Evolutionary conservation across 164 flowering plant species (phyloP).

Genomic region (Sedum album): DNA sequence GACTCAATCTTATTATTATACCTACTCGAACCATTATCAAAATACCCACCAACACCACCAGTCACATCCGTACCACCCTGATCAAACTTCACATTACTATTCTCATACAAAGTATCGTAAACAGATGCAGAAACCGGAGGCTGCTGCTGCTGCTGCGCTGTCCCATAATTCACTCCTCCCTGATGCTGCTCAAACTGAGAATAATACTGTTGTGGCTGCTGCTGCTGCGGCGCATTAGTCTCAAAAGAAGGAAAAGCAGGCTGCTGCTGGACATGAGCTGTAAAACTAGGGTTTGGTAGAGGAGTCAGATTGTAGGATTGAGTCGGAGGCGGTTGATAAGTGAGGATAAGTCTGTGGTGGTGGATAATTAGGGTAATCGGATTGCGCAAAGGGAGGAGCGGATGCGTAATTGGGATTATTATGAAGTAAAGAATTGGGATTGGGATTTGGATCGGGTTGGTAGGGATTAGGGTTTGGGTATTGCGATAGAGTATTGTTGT

Average conservation of each 20-base stretch:
- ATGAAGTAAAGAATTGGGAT: neutral
- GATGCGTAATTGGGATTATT: constrained; percentile 58
- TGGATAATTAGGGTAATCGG: constrained; percentile 33
- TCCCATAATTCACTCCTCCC: constrained; percentile 20
- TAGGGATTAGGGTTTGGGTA: neutral
- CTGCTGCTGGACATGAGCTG: constrained; percentile 6
- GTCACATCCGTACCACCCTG: constrained; percentile 17
- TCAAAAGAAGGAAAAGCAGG: constrained; percentile 30
- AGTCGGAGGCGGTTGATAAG: constrained; percentile 15
- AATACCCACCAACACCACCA: constrained; percentile 25
- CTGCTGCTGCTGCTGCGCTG: constrained; percentile 7
- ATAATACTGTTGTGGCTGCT: constrained; percentile 22
- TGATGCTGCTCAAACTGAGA: constrained; percentile 50
- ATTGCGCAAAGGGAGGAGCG: constrained; percentile 53
- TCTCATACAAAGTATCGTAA: constrained; percentile 21
- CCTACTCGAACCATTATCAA: constrained; percentile 27
- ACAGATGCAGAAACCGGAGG: constrained; percentile 15
- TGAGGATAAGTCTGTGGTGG: constrained; percentile 15
- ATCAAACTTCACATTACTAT: constrained; percentile 35
- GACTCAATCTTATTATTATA: constrained; percentile 30
- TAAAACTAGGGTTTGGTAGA: neutral
- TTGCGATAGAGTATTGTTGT: neutral
- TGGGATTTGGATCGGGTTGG: neutral
- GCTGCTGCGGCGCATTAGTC: constrained; percentile 22
- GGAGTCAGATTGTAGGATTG: constrained; percentile 21